phyloP scores from a whole-genome alignment of 176 grass and related monocot species.

The Chrysopogon serrulatus region DNA sequence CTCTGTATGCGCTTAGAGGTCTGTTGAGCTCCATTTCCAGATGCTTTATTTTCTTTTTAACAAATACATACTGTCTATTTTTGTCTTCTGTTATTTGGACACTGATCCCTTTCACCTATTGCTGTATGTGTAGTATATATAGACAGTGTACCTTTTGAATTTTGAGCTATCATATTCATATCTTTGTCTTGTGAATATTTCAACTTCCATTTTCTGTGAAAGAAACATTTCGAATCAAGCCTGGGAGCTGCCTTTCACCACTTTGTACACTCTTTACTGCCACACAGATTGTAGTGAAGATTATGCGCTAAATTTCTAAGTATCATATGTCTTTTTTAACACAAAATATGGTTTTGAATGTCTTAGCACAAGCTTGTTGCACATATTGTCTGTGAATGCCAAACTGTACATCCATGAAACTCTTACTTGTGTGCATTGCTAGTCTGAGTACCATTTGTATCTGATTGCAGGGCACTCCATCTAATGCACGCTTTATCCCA shows the following conservation, averaged over 20 bases:
- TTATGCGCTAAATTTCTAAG: background rate
- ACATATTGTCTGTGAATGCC: background rate
- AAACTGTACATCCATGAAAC: background rate
- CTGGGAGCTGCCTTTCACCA: background rate
- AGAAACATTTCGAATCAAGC: background rate
- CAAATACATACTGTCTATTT: background rate
- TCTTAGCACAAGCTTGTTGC: background rate
- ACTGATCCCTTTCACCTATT: conserved; percentile 5
- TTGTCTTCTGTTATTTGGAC: background rate
- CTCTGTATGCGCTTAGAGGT: conserved; percentile 80
- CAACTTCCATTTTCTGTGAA: background rate
- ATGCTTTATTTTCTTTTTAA: conserved; percentile 1
- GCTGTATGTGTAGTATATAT: background rate
- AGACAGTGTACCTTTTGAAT: background rate
- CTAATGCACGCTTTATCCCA: conserved; percentile 50
- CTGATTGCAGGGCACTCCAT: conserved; percentile 59
- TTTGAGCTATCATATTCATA: background rate
- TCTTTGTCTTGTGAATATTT: background rate
- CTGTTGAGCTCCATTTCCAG: conserved; percentile 17
- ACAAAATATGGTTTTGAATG: background rate
- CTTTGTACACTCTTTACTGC: background rate
- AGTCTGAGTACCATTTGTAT: conserved; percentile 16
- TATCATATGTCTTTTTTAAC: background rate
- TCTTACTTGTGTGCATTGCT: background rate
- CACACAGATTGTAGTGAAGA: background rate